Evolutionary conservation across 257 asterid genomes (phyloP), one percentile per base, ranked within the genome.

Genomic region (Leptodermis oblonga): DNA sequence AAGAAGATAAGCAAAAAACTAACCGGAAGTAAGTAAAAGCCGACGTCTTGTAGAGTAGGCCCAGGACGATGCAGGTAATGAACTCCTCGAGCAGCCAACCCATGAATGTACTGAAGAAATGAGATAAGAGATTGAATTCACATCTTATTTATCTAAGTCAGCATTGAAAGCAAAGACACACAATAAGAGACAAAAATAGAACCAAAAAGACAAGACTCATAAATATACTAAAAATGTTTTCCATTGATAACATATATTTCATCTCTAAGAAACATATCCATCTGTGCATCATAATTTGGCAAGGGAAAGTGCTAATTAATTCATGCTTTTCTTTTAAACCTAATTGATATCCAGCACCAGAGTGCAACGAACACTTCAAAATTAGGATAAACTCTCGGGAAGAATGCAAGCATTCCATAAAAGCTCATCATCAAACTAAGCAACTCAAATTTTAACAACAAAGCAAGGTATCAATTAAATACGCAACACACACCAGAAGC

Each of bases 31-130:
- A 90, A 87, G 79, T 76, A 79, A 81, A 87, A 90, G 69, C 96
- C 99, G 45, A 74, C 74, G 77, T 93, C 99, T 76, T 93, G 96
- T 74, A 93, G 99, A 52, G 70, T 80, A 1, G 91, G 97, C 70
- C 99, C 99, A 26, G 99, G 96, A 28, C 90, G 86, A 71, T 93
- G 99, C 30, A 93, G 28, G 74, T 89, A 93, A 76, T 93, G 97
- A 75, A 90, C 95, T 80, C 99, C 96, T 74, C 89, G 87, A 70
- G 99, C 99, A 55, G 96, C 95, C 49, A 93, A 56, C 61, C 97
- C 99, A 72, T 90, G 99, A 67, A 90, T 83, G 75, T 93, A 93
- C 97, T 90, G 87, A 77, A 71, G 36, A 68, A 65, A 74, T 51
- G 52, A 37, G 20, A 53, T 34, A 43, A 62, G 7, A 62, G 10